Evolutionary conservation across 2,329 filamentous ascomycete genomes (phyloP).

Genomic region (Venturia effusa): DNA sequence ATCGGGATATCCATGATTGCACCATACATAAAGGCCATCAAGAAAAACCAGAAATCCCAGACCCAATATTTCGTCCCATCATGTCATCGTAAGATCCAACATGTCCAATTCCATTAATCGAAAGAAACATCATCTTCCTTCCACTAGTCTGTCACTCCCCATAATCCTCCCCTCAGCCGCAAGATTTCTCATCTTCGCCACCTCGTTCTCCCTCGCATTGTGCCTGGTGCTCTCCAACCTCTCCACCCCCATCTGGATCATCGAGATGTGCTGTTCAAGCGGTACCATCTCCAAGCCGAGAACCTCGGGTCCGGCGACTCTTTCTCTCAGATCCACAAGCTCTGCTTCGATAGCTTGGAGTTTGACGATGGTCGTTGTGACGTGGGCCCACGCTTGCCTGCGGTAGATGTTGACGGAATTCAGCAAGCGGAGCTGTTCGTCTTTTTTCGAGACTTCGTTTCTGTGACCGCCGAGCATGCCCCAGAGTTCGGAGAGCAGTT

Average conservation of each 20-base stretch:
- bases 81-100: no score
- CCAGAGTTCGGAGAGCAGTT: constrained; percentile 61
- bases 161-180: not conserved
- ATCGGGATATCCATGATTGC: no score
- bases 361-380: constrained; percentile 60
- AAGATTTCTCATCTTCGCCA: constrained; percentile 41
- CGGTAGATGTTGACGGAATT: constrained; percentile 56
- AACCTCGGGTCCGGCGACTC: constrained; percentile 56
- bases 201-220: constrained; percentile 47
- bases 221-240: constrained; percentile 55
- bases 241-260: constrained; percentile 62
- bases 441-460: constrained; percentile 43
- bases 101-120: not conserved
- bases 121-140: not conserved
- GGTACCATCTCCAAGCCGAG: constrained; percentile 47
- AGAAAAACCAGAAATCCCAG: no score
- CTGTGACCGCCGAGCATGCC: constrained; percentile 62
- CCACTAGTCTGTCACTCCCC: constrained; percentile 1
- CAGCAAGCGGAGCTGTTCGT: constrained; percentile 54
- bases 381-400: constrained; percentile 53
- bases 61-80: no score
- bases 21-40: no score
- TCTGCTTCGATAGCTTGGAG: constrained; percentile 62
- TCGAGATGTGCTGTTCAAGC: constrained; percentile 63
- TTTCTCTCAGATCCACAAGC: constrained; percentile 59